Evolutionary conservation across 371 early-diverging fungal genomes (phyloP).

Genomic region (Zopfochytrium polystomum): DNA sequence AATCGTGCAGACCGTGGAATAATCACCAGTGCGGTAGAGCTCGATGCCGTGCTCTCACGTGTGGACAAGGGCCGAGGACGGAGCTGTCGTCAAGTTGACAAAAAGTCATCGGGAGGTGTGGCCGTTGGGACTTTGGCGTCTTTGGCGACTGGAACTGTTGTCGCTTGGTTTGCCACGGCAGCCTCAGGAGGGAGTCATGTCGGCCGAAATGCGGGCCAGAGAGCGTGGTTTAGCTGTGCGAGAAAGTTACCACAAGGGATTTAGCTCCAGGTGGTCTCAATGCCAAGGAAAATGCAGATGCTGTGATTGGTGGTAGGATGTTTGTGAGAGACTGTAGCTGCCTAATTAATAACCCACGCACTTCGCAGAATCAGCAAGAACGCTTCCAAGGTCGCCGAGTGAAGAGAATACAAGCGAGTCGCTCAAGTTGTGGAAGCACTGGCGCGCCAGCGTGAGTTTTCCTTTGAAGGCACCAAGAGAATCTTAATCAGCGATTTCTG

Average conservation of each 20-base stretch:
- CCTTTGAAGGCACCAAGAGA: not conserved
- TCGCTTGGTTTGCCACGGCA: slow-evolving; percentile 14
- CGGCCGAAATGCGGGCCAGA: slow-evolving; percentile 5
- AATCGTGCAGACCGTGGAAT: too few species aligned
- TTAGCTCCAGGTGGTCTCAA: not conserved
- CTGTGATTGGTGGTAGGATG: not conserved
- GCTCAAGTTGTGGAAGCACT: too few species aligned
- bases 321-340: not conserved
- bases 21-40: too few species aligned
- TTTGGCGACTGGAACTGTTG: slow-evolving; percentile 13
- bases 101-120: too few species aligned
- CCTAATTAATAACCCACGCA: not conserved
- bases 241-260: not conserved
- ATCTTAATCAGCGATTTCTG: not conserved
- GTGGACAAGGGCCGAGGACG: too few species aligned
- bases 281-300: not conserved
- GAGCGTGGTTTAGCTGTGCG: slow-evolving; percentile 1
- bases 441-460: too few species aligned
- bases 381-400: too few species aligned
- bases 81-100: too few species aligned
- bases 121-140: too few species aligned
- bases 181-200: slow-evolving; percentile 1
- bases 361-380: not conserved
- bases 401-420: too few species aligned
- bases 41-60: too few species aligned